phyloP scores from a whole-genome alignment of 495 filamentous ascomycete genomes.

The Xylaria palmicola region DNA sequence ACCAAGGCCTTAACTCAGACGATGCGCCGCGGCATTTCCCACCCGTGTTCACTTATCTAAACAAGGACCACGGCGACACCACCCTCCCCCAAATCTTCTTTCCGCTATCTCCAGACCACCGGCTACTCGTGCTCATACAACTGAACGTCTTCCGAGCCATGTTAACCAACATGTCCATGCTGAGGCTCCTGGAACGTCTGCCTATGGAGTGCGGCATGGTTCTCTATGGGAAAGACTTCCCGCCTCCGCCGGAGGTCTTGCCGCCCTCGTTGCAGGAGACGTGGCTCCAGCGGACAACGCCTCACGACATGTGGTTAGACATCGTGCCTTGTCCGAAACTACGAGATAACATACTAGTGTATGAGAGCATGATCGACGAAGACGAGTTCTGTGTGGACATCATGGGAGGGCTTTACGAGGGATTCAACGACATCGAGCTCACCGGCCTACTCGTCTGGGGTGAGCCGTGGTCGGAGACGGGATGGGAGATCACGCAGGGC shows the following conservation, averaged over 20 bases:
- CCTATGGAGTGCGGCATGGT: constrained; percentile 27
- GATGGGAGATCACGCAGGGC: constrained; percentile 51
- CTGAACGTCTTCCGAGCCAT: constrained; percentile 36
- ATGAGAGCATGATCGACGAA: constrained; percentile 41
- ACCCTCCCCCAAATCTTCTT: constrained; percentile 22
- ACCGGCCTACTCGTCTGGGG: constrained; percentile 53
- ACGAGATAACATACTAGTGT: constrained; percentile 48
- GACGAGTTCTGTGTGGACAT: constrained; percentile 49
- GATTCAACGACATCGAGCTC: constrained; percentile 30
- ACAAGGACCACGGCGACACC: not conserved
- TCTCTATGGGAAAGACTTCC: constrained; percentile 20
- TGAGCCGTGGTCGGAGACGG: constrained; percentile 45
- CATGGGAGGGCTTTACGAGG: constrained; percentile 43
- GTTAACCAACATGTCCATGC: constrained; percentile 33
- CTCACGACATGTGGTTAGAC: constrained; percentile 50
- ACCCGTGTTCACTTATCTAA: constrained; percentile 28
- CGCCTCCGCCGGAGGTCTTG: constrained; percentile 20
- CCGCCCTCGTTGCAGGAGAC: constrained; percentile 45
- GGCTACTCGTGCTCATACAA: constrained; percentile 35
- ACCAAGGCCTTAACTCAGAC: not conserved
- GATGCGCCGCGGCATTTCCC: constrained; percentile 8
- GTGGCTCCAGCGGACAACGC: constrained; percentile 33
- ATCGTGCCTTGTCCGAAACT: constrained; percentile 48
- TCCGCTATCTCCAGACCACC: constrained; percentile 36
- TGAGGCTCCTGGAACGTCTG: constrained; percentile 22